Conservation (phyloP, 352 stramenopile genomes). For the Pythium apleroticum region DNA sequence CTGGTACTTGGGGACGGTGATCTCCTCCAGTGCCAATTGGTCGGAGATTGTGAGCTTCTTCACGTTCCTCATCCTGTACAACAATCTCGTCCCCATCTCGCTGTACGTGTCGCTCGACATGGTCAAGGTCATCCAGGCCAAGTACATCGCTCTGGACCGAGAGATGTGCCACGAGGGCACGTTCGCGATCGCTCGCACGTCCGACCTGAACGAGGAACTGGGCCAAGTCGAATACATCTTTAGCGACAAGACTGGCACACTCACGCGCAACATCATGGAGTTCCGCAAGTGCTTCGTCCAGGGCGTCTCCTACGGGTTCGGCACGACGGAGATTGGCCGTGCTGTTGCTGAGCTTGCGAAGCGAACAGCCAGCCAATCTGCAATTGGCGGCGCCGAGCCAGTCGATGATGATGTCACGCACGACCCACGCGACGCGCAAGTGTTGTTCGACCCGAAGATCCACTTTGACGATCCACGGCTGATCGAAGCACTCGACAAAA, state of each 20-base stretch:
- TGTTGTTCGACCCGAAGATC: constrained; percentile 60
- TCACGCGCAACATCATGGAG: constrained; percentile 99
- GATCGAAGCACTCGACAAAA: constrained; percentile 41
- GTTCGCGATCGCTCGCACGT: constrained; percentile 80
- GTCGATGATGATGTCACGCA: constrained; percentile 25
- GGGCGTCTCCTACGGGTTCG: constrained; percentile 82
- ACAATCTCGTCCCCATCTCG: constrained; percentile 97
- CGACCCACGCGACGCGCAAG: constrained; percentile 51
- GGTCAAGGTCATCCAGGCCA: constrained; percentile 85
- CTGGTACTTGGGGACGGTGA: constrained; percentile 49
- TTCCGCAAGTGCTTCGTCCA: constrained; percentile 91
- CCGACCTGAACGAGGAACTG: constrained; percentile 91
- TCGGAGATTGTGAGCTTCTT: constrained; percentile 84
- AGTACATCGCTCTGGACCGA: constrained; percentile 59
- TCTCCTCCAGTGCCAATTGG: constrained; percentile 18
- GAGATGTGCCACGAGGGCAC: constrained; percentile 89
- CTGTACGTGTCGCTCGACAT: constrained; percentile 97
- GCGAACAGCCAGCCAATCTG: constrained; percentile 15
- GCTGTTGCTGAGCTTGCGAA: constrained; percentile 52
- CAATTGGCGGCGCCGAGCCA: neutral
- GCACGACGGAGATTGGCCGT: constrained; percentile 74
- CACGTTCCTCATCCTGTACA: constrained; percentile 96
- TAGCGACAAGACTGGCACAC: constrained; percentile 98
- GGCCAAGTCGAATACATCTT: constrained; percentile 98
- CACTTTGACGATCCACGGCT: constrained; percentile 74